Conservation (phyloP, 257 asterid genomes). For the Fraxinus excelsior region DNA sequence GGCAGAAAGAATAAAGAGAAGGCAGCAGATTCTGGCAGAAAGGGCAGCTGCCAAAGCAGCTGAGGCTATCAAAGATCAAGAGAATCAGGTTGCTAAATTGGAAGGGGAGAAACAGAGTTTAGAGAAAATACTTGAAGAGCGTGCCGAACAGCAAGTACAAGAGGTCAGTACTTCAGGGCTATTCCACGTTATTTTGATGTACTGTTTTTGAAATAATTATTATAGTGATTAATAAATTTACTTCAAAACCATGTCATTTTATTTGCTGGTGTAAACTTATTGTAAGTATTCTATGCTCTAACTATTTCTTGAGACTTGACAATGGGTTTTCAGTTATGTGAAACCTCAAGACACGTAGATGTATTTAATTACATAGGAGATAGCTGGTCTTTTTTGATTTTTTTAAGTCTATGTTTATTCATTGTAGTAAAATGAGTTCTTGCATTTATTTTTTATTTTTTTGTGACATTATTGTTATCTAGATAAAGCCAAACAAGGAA, state of each 20-base stretch:
- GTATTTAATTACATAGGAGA: too few relatives aligned
- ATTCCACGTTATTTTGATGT: neutral
- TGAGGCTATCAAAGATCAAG: conserved; percentile 87
- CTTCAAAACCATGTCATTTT: neutral
- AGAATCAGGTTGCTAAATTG: conserved; percentile 79
- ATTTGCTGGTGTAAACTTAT: neutral
- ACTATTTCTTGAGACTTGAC: conserved; percentile 12
- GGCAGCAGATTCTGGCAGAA: conserved; percentile 84
- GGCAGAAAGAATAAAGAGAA: conserved; percentile 83
- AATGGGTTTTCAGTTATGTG: neutral
- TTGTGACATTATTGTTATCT: neutral
- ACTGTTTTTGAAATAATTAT: neutral
- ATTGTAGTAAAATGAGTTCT: neutral
- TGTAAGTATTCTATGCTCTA: conserved; percentile 4
- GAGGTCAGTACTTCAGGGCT: conserved; percentile 57
- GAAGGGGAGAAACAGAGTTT: conserved; percentile 97
- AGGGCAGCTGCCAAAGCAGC: conserved; percentile 88
- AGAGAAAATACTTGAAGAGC: conserved; percentile 92
- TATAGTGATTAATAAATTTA: conserved; percentile 22
- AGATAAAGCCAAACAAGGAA: neutral
- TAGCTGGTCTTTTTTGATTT: too few relatives aligned
- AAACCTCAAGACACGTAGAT: neutral
- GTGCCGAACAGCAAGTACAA: conserved; percentile 79
- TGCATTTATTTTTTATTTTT: neutral
- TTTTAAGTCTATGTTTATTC: neutral